A percentile compares a stretch with the other conserved stretches of the same genome.
phyloP scores from a whole-genome alignment of 73 alveolate species.

The Uronychia binucleata region DNA sequence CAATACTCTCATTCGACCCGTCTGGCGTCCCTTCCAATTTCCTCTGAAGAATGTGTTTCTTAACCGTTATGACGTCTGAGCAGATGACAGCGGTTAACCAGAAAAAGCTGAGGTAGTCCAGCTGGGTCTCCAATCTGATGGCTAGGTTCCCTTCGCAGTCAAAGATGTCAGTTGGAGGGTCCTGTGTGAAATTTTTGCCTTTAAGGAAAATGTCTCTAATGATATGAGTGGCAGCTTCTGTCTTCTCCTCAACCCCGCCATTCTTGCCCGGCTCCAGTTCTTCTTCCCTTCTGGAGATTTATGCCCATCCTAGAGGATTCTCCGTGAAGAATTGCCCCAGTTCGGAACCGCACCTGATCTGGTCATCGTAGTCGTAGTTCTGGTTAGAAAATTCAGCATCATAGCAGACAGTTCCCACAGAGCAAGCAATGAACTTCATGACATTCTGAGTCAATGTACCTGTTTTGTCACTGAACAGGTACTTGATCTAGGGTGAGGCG shows the following conservation, averaged over 20 bases:
- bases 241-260: neutral
- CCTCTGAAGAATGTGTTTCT: slow-evolving; percentile 53
- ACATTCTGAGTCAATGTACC: slow-evolving; percentile 95
- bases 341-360: no score
- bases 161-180: neutral
- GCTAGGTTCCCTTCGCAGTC: no score
- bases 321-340: no score
- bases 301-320: no score
- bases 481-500: slow-evolving; percentile 48
- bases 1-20: no score
- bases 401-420: slow-evolving; percentile 45
- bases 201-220: neutral
- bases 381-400: no score
- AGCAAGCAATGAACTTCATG: slow-evolving; percentile 59
- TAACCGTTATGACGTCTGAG: slow-evolving; percentile 78
- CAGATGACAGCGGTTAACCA: slow-evolving; percentile 68
- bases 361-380: no score
- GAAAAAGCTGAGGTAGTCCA: slow-evolving; percentile 76
- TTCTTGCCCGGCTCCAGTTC: neutral
- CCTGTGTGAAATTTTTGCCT: neutral
- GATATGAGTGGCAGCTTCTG: neutral
- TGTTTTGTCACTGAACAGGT: slow-evolving; percentile 96
- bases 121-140: slow-evolving; percentile 44
- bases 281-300: no score
- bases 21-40: neutral